Base-by-base conservation (phyloP, 805 yeast genomes). In the Cyberlindnera sargentensis region DNA sequence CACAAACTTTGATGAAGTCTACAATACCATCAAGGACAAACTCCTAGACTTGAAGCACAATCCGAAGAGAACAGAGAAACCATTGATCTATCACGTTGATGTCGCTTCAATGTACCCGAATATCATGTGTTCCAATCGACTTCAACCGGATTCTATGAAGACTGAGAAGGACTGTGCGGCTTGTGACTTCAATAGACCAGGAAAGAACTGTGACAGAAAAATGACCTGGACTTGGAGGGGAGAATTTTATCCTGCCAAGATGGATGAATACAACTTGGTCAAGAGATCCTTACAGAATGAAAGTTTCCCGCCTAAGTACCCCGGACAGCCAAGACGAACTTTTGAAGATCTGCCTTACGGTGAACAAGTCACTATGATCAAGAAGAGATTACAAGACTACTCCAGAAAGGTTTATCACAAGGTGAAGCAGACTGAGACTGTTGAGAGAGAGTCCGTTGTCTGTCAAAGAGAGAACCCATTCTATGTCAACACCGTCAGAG, bases 81-180 rank as follows among this genome's bases (percentile, higher is more conserved):
- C 99, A 0, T 68, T 86, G 38, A 93, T 93, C 49, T 93, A 95
- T 56, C 99, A 93, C 59, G 96, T 95, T 32, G 99, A 93, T 69
- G 99, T 93, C 40, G 97, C 99, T 1, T 93, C 99, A 1, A 93
- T 93, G 99, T 93, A 93, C 59, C 99, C 99, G 5, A 93, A 93
- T 59, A 93, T 93, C 61, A 93, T 93, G 98, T 88, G 96, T 6
- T 85, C 98, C 0, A 93, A 93, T 65, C 78, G 99, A 59, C 71
- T 93, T 42, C 99, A 93, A 62, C 99, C 99, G 0, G 99, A 93
- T 64, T 90, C 98, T 4, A 91, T 93, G 88, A 90, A 93, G 52
- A 69, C 83, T 0, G 98, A 91, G 57, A 86, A 86, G 53, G 96
- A 89, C 57, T 95, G 99, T 66, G 98, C 99, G 0, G 80, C 95